These are phyloP conservation scores for Endotrypanum monterogeii DNA, from an alignment of 208 protist genomes.

Conservation along the genomic window DNA sequence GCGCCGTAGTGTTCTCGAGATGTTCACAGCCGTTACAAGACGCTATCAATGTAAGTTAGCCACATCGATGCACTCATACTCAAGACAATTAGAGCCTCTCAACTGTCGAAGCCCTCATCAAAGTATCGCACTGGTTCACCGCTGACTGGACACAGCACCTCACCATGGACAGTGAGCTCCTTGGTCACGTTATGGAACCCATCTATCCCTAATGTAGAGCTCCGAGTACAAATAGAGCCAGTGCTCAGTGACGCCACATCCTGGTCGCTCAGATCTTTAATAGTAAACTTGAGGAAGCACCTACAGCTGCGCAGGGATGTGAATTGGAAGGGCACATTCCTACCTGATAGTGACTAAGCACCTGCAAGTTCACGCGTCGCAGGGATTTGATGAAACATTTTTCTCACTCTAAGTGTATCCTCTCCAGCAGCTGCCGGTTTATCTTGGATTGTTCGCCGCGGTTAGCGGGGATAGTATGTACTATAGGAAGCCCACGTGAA, in stretches of 20 bases:
- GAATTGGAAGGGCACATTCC: conserved; percentile 88
- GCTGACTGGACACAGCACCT: conserved; percentile 67
- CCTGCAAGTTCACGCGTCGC: conserved; percentile 52
- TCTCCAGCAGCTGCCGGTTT: conserved; percentile 84
- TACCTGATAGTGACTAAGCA: conserved; percentile 92
- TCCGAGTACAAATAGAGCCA: conserved; percentile 78
- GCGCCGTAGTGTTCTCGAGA: conserved; percentile 60
- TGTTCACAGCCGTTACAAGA: conserved; percentile 73
- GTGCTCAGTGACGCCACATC: conserved; percentile 75
- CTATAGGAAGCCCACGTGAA: conserved; percentile 56
- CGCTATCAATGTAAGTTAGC: conserved; percentile 67
- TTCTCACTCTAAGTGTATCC: conserved; percentile 61
- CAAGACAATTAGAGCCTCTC: conserved; percentile 77
- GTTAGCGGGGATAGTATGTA: conserved; percentile 51
- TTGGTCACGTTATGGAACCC: conserved; percentile 37
- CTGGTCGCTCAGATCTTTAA: conserved; percentile 75
- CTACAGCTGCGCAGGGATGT: conserved; percentile 53
- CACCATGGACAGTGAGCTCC: conserved; percentile 38
- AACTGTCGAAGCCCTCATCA: conserved; percentile 62
- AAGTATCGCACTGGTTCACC: conserved; percentile 52
- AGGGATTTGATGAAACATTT: conserved; percentile 82
- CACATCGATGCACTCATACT: conserved; percentile 79
- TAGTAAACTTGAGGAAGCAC: conserved; percentile 84
- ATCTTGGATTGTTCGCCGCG: conserved; percentile 74
- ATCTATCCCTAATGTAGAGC: conserved; percentile 51